Conservation (phyloP, 1,284 basidiomycete species). For the Tetrapyrgos nigripes region DNA sequence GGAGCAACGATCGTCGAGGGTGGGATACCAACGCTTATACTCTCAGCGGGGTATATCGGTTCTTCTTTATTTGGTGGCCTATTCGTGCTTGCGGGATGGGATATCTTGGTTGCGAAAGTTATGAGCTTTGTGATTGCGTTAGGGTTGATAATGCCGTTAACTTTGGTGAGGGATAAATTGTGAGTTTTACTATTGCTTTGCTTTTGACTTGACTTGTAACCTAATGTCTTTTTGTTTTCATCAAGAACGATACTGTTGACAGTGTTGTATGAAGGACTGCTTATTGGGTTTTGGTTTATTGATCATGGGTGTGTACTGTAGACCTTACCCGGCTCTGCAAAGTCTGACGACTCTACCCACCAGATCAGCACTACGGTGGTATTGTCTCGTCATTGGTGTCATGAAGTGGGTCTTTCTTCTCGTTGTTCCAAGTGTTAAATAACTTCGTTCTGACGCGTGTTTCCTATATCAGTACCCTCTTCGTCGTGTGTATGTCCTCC, state of each 20-base stretch:
- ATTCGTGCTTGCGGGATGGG: constrained; percentile 80
- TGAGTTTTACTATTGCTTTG: constrained; percentile 42
- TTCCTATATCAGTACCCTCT: constrained; percentile 73
- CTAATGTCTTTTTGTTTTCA: background rate
- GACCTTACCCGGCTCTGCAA: constrained; percentile 5
- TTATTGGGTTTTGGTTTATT: constrained; percentile 87
- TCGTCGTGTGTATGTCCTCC: constrained; percentile 71
- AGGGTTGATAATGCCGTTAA: constrained; percentile 74
- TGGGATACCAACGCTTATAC: constrained; percentile 70
- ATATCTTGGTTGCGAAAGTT: constrained; percentile 81
- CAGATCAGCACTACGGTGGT: constrained; percentile 76
- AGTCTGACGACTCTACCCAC: constrained; percentile 26
- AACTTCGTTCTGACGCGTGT: background rate
- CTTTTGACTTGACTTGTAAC: background rate
- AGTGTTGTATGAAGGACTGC: constrained; percentile 72
- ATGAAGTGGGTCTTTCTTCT: constrained; percentile 68
- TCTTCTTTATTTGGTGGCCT: constrained; percentile 81
- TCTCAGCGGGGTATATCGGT: constrained; percentile 79
- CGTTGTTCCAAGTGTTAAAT: constrained; percentile 9
- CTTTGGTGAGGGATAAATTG: constrained; percentile 85
- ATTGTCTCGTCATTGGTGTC: constrained; percentile 81
- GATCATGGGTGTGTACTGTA: constrained; percentile 70
- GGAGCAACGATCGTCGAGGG: constrained; percentile 81
- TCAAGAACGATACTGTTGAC: constrained; percentile 80
- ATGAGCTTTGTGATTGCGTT: constrained; percentile 82